Evolutionary conservation across 768 basidiomycete genomes (phyloP).

Genomic region (Suillus subalutaceus): DNA sequence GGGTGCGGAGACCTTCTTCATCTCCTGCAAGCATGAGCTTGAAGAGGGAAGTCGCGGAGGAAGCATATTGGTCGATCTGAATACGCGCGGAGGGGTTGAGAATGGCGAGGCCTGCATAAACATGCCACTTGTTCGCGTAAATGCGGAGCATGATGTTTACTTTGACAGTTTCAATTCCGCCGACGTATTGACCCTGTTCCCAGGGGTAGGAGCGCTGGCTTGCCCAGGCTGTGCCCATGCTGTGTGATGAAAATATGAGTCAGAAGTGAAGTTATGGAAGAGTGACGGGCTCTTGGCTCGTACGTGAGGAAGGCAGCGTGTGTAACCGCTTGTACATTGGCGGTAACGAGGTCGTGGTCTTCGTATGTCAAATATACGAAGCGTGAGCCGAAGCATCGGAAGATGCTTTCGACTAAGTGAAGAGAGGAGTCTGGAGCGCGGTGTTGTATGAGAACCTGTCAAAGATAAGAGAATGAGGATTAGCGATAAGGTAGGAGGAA

Average conservation of each 20-base stretch:
- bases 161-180: constrained; percentile 97
- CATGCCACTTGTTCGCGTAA: constrained; percentile 98
- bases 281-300: constrained; percentile 10
- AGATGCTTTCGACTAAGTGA: constrained; percentile 76
- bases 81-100: constrained; percentile 87
- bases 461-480: constrained; percentile 6
- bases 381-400: constrained; percentile 78
- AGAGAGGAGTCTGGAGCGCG: constrained; percentile 77
- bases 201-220: constrained; percentile 81
- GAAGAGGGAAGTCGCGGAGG: constrained; percentile 85
- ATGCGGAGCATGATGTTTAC: constrained; percentile 94
- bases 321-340: constrained; percentile 97
- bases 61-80: constrained; percentile 92
- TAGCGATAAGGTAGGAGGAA: neutral
- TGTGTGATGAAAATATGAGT: constrained; percentile 33
- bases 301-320: constrained; percentile 97
- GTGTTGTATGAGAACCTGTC: constrained; percentile 86
- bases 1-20: constrained; percentile 57
- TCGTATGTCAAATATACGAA: constrained; percentile 95
- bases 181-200: constrained; percentile 94
- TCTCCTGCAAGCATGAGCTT: constrained; percentile 86
- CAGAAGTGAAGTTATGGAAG: constrained; percentile 3
- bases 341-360: constrained; percentile 94
- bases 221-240: constrained; percentile 98
- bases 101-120: constrained; percentile 98